Evolutionary conservation across 768 basidiomycete species (phyloP), one percentile per base, ranked within the genome.

Genomic region (Leccinum variicolor): DNA sequence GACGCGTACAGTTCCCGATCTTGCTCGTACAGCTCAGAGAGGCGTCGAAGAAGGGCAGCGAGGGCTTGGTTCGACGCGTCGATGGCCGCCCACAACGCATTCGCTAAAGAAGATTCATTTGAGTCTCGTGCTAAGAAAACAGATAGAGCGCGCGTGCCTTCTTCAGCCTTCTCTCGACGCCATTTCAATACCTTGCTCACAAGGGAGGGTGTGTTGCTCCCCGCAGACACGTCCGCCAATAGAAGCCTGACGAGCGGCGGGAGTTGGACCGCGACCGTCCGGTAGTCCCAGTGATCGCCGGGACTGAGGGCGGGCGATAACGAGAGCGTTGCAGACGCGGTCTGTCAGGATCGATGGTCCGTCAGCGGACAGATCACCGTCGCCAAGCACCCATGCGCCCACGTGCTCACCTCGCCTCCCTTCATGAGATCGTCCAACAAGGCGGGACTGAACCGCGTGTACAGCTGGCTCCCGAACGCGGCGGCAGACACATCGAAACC

Each of bases 401-500:
- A 36, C 17, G 3, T 33, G 19, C 72, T 59, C 55, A 69, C 72
- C 53, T 70, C 62, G 21, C 43, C 49, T 41, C 51, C 63, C 36
- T 58, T 57, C 68, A 71, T 69, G 25, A 69, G 52, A 34, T 15
- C 59, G 14, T 66, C 63, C 50, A 71, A 47, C 55, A 74, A 77
- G 61, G 57, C n/a, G 4, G 92, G 89, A 66, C 84, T 82, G 70
- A 98, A 98, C 47, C 95, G 84, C 23, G 84, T 89, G 75, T 98
- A 99, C 7, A 94, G 68, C 65, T 98, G 96, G 67, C 93, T 94
- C 23, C 97, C 97, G 71, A 90, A 98, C 3, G 92, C 90, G 1
- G 96, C 96, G 0, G 93, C 84, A 6, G 92, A 86, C 49, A 99
- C 92, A 67, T 99, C 97, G 75, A 99, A 99, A 6, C 97, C 97